Evolutionary conservation across 495 filamentous ascomycete species (phyloP), one percentile per base, ranked within the genome.

Genomic region (Xylaria venustula): DNA sequence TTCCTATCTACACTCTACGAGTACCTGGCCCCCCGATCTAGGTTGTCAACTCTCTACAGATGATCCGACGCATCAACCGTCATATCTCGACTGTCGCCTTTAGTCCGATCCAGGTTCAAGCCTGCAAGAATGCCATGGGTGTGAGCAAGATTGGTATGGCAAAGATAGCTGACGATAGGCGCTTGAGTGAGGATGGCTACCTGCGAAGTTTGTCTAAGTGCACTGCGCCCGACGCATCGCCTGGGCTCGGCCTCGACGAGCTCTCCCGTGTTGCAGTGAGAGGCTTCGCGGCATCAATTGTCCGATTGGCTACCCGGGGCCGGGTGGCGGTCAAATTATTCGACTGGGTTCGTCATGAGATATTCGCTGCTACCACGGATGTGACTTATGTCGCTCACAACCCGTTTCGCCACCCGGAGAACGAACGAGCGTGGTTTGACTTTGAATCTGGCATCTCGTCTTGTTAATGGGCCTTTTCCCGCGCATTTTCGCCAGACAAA

Each of bases 1-100:
- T 58, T 5, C 55, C 55, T 19, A 58, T 58, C 37, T 58, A 58
- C 42, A 58, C 55, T 4, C 19, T 58, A 15, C 36, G 40, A 5
- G 19, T 58, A 32, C 55, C 55, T 8, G 42, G 55, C 2, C 0
- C 40, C 11, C 42, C 55, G 2, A 25, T 58, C n/a, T 58, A 58
- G 19, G 36, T 58, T n/a, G 32, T 58, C 23, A 58, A 58, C 44
- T 58, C 55, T 20, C 44, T 58, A 7, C 15, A 36, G 41, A 25
- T 58, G 44, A 14, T 58, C 2, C 55, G 49, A 44, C 55, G 55
- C 22, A 32, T 58, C 26, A 28, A 58, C 55, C 55, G 55, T 34
- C 55, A 58, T 28, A 58, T 58, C 44, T 30, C 17, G 3, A 58
- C 55, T 1, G 25, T 58, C 30, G 11, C 25, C 36, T 58, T 58